These are phyloP conservation scores for Nitzschia inconspicua DNA, from an alignment of 108 stramenopile genomes.

Conservation along the genomic window DNA sequence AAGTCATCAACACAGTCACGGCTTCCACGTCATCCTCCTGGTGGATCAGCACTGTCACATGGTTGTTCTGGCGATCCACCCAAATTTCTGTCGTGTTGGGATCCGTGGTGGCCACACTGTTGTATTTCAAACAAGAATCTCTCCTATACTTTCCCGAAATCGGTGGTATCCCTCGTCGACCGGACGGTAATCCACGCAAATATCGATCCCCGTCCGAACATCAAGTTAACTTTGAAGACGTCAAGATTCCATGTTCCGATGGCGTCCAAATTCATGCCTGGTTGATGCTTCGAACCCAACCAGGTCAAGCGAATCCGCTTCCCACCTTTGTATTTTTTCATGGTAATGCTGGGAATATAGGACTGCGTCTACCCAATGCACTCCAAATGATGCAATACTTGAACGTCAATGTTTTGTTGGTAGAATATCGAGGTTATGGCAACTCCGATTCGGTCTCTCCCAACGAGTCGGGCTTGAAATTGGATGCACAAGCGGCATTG, in stretches of 20 bases:
- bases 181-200: conserved; percentile 56
- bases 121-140: conserved; percentile 74
- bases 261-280: conserved; percentile 78
- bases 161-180: conserved; percentile 57
- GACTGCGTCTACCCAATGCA: conserved; percentile 87
- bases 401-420: conserved; percentile 75
- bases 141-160: conserved; percentile 78
- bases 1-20: not conserved
- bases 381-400: conserved; percentile 65
- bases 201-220: conserved; percentile 68
- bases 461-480: conserved; percentile 75
- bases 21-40: not conserved
- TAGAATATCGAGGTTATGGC: conserved; percentile 95
- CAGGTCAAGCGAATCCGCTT: conserved; percentile 1
- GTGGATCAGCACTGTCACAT: not conserved
- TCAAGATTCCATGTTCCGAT: conserved; percentile 59
- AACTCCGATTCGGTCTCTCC: conserved; percentile 64
- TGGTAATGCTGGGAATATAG: conserved; percentile 98
- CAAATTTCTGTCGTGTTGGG: conserved; percentile 24
- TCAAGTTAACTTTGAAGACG: conserved; percentile 57
- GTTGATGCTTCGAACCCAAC: conserved; percentile 63
- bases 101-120: conserved; percentile 32
- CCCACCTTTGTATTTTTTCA: conserved; percentile 95
- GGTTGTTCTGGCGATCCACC: not conserved
- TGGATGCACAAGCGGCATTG: conserved; percentile 86